Evolutionary conservation across 2,329 filamentous ascomycete species (phyloP).

Genomic region (Xylaria sp.): DNA sequence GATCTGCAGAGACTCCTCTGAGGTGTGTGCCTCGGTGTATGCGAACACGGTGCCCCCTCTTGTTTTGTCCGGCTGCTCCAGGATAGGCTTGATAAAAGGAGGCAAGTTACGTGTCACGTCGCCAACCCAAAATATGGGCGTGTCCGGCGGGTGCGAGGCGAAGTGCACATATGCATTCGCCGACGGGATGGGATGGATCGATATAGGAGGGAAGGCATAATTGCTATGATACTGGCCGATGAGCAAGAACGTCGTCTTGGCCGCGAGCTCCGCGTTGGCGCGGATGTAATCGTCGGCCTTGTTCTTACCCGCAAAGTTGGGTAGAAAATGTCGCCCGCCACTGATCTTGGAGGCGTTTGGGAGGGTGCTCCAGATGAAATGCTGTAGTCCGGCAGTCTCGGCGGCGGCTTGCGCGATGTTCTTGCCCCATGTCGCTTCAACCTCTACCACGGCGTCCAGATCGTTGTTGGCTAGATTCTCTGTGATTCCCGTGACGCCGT

Average conservation of each 20-base stretch:
- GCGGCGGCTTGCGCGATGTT: conserved; percentile 23
- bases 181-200: conserved; percentile 14
- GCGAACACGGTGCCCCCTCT: conserved; percentile 23
- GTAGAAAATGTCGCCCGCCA: conserved; percentile 3
- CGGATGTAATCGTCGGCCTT: conserved; percentile 25
- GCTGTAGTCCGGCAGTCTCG: conserved; percentile 16
- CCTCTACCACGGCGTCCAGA: background rate
- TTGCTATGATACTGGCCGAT: conserved; percentile 23
- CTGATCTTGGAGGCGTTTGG: conserved; percentile 18
- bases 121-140: conserved; percentile 20
- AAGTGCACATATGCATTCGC: conserved; percentile 23
- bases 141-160: conserved; percentile 21
- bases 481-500: conserved; percentile 19
- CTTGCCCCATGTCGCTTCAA: conserved; percentile 15
- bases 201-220: conserved; percentile 16
- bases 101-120: conserved; percentile 19
- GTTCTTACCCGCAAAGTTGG: conserved; percentile 15
- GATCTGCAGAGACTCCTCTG: conserved; percentile 22
- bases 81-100: conserved; percentile 22
- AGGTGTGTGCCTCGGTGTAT: conserved; percentile 6
- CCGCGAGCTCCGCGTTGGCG: conserved; percentile 11
- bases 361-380: conserved; percentile 27
- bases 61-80: conserved; percentile 21
- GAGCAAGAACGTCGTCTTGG: conserved; percentile 22
- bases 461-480: background rate